Evolutionary conservation across 2,329 filamentous ascomycete genomes (phyloP).

Genomic region (Rhytidhysteron rufulum): DNA sequence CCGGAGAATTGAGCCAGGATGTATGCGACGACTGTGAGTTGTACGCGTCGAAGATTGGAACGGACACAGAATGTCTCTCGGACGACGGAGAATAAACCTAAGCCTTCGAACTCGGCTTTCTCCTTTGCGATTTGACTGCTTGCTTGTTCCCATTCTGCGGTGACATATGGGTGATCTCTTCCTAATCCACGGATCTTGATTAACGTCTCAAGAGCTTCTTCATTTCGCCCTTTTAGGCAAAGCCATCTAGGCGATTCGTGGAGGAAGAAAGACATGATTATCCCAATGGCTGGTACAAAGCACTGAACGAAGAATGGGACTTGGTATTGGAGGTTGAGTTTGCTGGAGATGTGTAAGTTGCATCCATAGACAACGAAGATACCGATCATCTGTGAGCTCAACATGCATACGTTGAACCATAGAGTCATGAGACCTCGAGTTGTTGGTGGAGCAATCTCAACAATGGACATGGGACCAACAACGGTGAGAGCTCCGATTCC

Average conservation of each 20-base stretch:
- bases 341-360: too few relatives aligned
- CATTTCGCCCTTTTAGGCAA: conserved; percentile 17
- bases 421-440: conserved; percentile 37
- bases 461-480: conserved; percentile 36
- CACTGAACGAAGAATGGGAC: too few relatives aligned
- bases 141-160: conserved; percentile 1
- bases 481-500: conserved; percentile 40
- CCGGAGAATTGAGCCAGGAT: conserved; percentile 40
- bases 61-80: conserved; percentile 9
- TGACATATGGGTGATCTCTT: conserved; percentile 1
- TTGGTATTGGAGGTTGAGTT: too few relatives aligned
- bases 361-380: conserved; percentile 35
- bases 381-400: conserved; percentile 27
- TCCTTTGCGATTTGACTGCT: conserved; percentile 5
- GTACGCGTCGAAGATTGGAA: conserved; percentile 9
- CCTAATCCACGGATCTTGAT: conserved; percentile 20
- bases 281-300: conserved; percentile 23
- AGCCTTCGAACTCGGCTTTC: conserved; percentile 2
- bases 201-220: conserved; percentile 24
- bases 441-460: conserved; percentile 39
- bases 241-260: conserved; percentile 35
- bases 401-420: conserved; percentile 38
- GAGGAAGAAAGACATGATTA: conserved; percentile 26
- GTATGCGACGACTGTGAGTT: conserved; percentile 8
- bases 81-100: not conserved